Evolutionary conservation across 2,329 filamentous ascomycete genomes (phyloP).

Genomic region (Cytospora paraplurivora): DNA sequence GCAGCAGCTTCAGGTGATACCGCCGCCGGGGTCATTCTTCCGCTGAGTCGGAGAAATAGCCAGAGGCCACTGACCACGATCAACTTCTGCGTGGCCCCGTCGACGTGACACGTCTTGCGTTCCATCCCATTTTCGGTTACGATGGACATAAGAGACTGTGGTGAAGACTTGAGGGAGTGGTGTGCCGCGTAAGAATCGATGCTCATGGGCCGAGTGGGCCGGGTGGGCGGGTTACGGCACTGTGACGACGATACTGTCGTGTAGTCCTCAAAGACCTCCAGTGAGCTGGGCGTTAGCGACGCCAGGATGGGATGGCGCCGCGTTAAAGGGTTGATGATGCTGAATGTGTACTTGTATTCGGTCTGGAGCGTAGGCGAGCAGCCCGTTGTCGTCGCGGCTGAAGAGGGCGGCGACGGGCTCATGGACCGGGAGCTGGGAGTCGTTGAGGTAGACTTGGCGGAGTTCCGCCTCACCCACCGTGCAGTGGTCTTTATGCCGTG

Average conservation of each 20-base stretch:
- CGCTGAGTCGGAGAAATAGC: conserved; percentile 50
- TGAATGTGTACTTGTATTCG: conserved; percentile 65
- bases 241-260: conserved; percentile 55
- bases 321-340: conserved; percentile 69
- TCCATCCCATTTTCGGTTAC: conserved; percentile 29
- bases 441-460: conserved; percentile 29
- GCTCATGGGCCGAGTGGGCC: conserved; percentile 40
- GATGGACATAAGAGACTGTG: conserved; percentile 19
- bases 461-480: conserved; percentile 65
- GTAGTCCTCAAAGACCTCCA: conserved; percentile 72
- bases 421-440: conserved; percentile 27
- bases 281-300: conserved; percentile 60
- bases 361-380: conserved; percentile 31
- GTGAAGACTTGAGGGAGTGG: conserved; percentile 4
- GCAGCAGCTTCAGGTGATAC: conserved; percentile 41
- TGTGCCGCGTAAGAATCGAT: conserved; percentile 21
- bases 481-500: conserved; percentile 62
- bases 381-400: conserved; percentile 32
- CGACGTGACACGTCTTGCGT: conserved; percentile 42
- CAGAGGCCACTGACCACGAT: conserved; percentile 56
- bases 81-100: conserved; percentile 49
- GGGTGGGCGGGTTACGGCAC: conserved; percentile 50
- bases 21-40: neutral
- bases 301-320: conserved; percentile 76
- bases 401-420: neutral